A percentile compares a stretch with the other conserved stretches of the same genome.
Conservation (phyloP, 768 basidiomycete species). For the Collybia nuda region DNA sequence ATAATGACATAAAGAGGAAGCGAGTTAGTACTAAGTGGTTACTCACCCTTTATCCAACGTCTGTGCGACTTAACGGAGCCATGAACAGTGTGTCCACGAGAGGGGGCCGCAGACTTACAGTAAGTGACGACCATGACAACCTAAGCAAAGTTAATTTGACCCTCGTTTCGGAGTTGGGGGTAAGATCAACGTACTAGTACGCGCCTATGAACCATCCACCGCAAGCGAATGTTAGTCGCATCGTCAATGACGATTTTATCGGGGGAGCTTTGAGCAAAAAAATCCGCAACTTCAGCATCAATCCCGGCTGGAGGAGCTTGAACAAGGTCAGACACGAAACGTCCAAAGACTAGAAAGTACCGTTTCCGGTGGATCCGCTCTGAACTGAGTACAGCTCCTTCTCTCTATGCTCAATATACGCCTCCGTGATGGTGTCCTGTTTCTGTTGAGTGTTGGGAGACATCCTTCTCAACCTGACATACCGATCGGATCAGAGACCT, state of each 20-base stretch:
- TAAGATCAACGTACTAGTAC: slow-evolving; percentile 30
- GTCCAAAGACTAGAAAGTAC: background rate
- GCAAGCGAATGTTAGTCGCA: slow-evolving; percentile 38
- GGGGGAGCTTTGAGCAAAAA: slow-evolving; percentile 31
- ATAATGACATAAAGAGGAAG: background rate
- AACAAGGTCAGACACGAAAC: background rate
- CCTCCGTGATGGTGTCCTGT: background rate
- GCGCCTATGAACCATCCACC: slow-evolving; percentile 47
- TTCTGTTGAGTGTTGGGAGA: slow-evolving; percentile 7
- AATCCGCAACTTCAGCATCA: slow-evolving; percentile 45
- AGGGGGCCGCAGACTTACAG: slow-evolving; percentile 22
- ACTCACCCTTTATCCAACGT: slow-evolving; percentile 45
- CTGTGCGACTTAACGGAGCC: slow-evolving; percentile 32
- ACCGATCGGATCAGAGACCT: slow-evolving; percentile 3
- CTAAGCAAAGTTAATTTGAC: slow-evolving; percentile 11
- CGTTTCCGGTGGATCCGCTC: slow-evolving; percentile 24
- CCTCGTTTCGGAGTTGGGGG: background rate
- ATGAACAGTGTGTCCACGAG: background rate
- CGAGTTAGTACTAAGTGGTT: background rate
- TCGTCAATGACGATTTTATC: slow-evolving; percentile 37
- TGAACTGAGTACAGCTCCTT: slow-evolving; percentile 33
- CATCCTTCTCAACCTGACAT: slow-evolving; percentile 6
- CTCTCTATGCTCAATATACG: slow-evolving; percentile 16
- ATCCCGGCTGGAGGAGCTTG: slow-evolving; percentile 28
- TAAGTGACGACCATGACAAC: slow-evolving; percentile 47